Evolutionary conservation across 345 rosid genomes (phyloP), one percentile per base, ranked within the genome.

Genomic region (Hibiscus mutabilis): DNA sequence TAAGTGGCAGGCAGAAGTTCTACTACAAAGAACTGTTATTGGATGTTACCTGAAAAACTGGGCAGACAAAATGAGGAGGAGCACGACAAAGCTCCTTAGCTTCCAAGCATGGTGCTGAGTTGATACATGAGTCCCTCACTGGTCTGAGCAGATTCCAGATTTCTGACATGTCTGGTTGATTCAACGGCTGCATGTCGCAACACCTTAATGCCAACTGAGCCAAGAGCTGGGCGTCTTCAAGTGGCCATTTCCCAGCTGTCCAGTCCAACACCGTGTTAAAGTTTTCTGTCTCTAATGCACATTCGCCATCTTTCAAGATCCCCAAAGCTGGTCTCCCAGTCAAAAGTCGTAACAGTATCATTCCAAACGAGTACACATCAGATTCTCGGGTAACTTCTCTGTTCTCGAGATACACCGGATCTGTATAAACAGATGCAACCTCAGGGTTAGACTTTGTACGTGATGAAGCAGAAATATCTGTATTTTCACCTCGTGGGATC

Each of bases 11-110:
- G 58, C 46, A 29, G 0, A 47, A 66, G 57, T 47, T 47, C 35
- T 60, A 49, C 33, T 13, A 46, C 15, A 47, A 19, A 29, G 64
- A 33, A 19, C 33, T 31, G 59, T 11, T 16, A 37, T 35, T 25
- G 49, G 64, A 21, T 37, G 68, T 56, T 85, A 93, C 98, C 94
- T 89, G 98, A 68, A 86, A 84, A 78, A 93, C 88, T 69, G 98
- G 98, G 74, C 98, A 93, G 69, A 93, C 80, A 72, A 91, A 93
- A 82, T 91, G 90, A 52, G 98, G 76, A 24, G 97, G 98, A 60
- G 83, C 68, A 11, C 81, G 76, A 4, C 80, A 82, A 25, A 66
- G 83, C 80, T 78, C 88, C 78, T 85, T 87, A 55, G 75, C 74
- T 69, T 75, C 49, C 8, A 68, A 53, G 79, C 59, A 52, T 33